Evolutionary conservation across 306 rosid genomes (phyloP).

Genomic region (Quercus berberidifolia): DNA sequence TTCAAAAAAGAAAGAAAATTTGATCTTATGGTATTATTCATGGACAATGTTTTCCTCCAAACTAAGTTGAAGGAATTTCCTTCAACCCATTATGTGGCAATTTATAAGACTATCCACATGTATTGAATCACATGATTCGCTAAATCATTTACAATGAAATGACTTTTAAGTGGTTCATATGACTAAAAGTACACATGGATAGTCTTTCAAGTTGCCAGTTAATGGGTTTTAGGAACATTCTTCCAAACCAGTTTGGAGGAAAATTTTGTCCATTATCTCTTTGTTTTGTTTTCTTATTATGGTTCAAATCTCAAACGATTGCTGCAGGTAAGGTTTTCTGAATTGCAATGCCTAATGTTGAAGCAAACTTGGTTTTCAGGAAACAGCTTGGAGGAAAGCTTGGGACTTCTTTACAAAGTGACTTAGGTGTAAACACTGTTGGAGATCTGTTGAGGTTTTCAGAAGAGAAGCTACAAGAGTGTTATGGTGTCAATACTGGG

Average conservation of each 20-base stretch:
- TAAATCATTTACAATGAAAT: too few relatives aligned
- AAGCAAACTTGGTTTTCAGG: slow-evolving; percentile 49
- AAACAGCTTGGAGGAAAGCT: slow-evolving; percentile 98
- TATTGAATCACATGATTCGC: too few relatives aligned
- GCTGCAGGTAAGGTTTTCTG: not conserved
- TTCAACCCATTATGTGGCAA: too few relatives aligned
- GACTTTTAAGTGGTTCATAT: too few relatives aligned
- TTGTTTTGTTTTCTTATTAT: slow-evolving; percentile 10
- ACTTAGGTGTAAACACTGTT: slow-evolving; percentile 73
- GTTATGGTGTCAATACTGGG: slow-evolving; percentile 92
- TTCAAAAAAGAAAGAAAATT: not conserved
- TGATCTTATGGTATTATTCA: not conserved
- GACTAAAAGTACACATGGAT: too few relatives aligned
- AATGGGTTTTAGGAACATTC: too few relatives aligned
- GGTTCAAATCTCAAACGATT: not conserved
- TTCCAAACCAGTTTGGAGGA: too few relatives aligned
- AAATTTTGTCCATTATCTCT: not conserved
- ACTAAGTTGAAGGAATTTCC: too few relatives aligned
- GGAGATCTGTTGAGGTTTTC: slow-evolving; percentile 83
- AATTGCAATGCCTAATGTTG: slow-evolving; percentile 6
- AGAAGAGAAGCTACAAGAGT: slow-evolving; percentile 79
- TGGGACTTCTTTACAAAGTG: slow-evolving; percentile 81
- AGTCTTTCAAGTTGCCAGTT: too few relatives aligned
- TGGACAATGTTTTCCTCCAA: too few relatives aligned
- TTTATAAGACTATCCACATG: too few relatives aligned